Conservation (phyloP, 805 yeast species). For the Komagataella ulmi region DNA sequence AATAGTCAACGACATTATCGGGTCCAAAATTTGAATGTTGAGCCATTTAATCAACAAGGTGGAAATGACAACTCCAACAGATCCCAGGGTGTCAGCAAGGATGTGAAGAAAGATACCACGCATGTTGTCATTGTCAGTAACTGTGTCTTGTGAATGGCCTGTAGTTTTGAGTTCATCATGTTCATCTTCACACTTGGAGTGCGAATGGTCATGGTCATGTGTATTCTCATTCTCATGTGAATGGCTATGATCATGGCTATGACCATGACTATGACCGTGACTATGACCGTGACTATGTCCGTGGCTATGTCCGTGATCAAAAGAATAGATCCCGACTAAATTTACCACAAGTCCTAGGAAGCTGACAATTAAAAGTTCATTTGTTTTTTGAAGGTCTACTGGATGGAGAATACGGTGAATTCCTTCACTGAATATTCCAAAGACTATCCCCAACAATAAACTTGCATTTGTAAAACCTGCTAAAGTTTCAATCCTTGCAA, state of each 20-base stretch:
- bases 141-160: constrained; percentile 17
- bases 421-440: constrained; percentile 81
- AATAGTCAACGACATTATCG: constrained; percentile 80
- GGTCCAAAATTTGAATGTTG: constrained; percentile 76
- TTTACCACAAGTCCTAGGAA: constrained; percentile 77
- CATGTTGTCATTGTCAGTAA: constrained; percentile 50
- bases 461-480: constrained; percentile 96
- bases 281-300: constrained; percentile 33
- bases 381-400: constrained; percentile 62
- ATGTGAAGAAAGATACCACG: constrained; percentile 90
- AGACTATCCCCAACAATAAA: constrained; percentile 73
- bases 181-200: constrained; percentile 13
- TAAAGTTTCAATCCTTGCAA: constrained; percentile 73
- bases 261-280: constrained; percentile 9
- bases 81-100: constrained; percentile 90
- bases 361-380: constrained; percentile 77
- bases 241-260: constrained; percentile 11
- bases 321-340: constrained; percentile 86
- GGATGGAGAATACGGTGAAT: constrained; percentile 71
- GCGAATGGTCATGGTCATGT: constrained; percentile 5
- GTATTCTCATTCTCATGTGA: constrained; percentile 11
- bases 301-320: constrained; percentile 67
- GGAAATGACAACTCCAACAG: constrained; percentile 92
- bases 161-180: constrained; percentile 5
- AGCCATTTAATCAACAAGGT: constrained; percentile 59